Evolutionary conservation across 768 basidiomycete genomes (phyloP).

Genomic region (Crepidotus variabilis): DNA sequence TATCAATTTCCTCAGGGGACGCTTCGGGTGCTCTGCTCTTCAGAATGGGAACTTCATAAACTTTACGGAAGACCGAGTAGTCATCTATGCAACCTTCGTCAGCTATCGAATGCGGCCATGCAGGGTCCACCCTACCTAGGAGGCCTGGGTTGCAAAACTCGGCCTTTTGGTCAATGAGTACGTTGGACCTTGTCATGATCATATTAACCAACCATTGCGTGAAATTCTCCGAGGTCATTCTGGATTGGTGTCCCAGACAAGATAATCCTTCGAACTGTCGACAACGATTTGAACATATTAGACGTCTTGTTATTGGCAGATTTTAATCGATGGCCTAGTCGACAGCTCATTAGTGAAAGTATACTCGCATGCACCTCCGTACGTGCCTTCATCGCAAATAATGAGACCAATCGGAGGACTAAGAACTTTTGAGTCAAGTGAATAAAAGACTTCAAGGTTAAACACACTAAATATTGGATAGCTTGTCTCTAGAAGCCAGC

Average conservation of each 20-base stretch:
- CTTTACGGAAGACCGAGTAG: slow-evolving; percentile 67
- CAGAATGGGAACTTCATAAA: slow-evolving; percentile 87
- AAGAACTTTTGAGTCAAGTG: background rate
- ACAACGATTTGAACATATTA: slow-evolving; percentile 76
- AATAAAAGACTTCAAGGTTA: background rate
- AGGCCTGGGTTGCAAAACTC: slow-evolving; percentile 94
- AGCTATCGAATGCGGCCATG: slow-evolving; percentile 4
- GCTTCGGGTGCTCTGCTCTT: slow-evolving; percentile 80
- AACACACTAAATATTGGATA: slow-evolving; percentile 21
- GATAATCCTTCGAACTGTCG: slow-evolving; percentile 77
- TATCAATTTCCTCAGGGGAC: slow-evolving; percentile 63
- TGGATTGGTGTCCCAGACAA: slow-evolving; percentile 97
- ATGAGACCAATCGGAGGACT: slow-evolving; percentile 92
- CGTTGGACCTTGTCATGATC: background rate
- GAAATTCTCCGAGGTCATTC: slow-evolving; percentile 93
- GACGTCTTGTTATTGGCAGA: slow-evolving; percentile 90
- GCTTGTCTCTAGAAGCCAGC: slow-evolving; percentile 17
- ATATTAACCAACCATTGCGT: slow-evolving; percentile 74
- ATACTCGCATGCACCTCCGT: background rate
- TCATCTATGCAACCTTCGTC: slow-evolving; percentile 46
- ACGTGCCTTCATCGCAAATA: slow-evolving; percentile 86
- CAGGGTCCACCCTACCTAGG: slow-evolving; percentile 47
- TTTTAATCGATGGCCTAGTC: slow-evolving; percentile 83
- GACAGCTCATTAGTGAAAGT: background rate
- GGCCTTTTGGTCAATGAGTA: slow-evolving; percentile 41